Evolutionary conservation across 2,329 filamentous ascomycete species (phyloP).

Genomic region (Alternaria triticimaculans): DNA sequence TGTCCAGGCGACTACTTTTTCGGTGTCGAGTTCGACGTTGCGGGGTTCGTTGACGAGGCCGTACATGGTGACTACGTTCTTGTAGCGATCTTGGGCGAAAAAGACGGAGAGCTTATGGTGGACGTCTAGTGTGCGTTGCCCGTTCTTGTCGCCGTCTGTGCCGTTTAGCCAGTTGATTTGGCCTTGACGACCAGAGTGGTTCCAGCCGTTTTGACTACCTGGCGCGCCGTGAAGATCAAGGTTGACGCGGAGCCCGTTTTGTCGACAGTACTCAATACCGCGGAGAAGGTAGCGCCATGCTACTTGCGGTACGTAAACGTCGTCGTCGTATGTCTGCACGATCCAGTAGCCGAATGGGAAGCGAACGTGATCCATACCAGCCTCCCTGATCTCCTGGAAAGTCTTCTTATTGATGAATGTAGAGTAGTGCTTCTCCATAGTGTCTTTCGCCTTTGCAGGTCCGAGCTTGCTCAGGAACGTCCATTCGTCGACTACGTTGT

Average conservation of each 20-base stretch:
- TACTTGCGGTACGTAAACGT: conserved; percentile 86
- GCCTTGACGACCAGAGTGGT: conserved; percentile 87
- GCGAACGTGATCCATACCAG: conserved; percentile 94
- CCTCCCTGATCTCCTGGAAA: conserved; percentile 82
- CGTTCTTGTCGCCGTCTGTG: conserved; percentile 79
- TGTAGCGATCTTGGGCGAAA: conserved; percentile 92
- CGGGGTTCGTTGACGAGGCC: conserved; percentile 93
- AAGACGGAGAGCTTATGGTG: conserved; percentile 88
- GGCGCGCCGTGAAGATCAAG: conserved; percentile 91
- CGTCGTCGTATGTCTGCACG: conserved; percentile 79
- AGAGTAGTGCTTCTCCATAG: conserved; percentile 90
- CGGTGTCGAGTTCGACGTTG: conserved; percentile 71
- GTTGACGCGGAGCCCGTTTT: conserved; percentile 90
- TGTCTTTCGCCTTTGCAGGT: conserved; percentile 64
- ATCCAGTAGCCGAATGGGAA: conserved; percentile 98
- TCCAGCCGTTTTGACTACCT: conserved; percentile 97
- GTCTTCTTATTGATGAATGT: conserved; percentile 84
- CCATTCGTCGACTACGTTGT: conserved; percentile 84
- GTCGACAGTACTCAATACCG: conserved; percentile 90
- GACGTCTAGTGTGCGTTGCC: conserved; percentile 80
- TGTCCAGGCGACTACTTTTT: conserved; percentile 80
- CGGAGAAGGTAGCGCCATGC: conserved; percentile 94
- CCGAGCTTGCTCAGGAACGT: conserved; percentile 78
- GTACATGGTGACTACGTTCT: conserved; percentile 90
- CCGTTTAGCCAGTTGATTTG: conserved; percentile 88